Evolutionary conservation across 305 asterid species (phyloP).

Genomic region (Fraxinus dipetala): DNA sequence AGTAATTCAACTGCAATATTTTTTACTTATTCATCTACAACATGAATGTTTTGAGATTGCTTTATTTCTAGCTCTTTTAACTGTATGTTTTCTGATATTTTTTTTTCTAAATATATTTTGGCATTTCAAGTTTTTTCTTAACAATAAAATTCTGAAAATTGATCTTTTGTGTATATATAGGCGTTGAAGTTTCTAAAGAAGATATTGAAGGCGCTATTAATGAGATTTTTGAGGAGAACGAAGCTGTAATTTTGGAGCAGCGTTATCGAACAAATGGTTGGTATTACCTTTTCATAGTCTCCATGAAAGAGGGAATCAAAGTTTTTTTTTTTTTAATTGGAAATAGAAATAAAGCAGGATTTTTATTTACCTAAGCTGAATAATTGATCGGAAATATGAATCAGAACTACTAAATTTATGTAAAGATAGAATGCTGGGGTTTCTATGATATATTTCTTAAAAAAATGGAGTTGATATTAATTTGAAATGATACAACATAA

Average conservation of each 20-base stretch:
- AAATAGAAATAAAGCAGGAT: not conserved
- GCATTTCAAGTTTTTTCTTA: not conserved
- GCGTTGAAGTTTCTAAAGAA: conserved; percentile 72
- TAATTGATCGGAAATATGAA: not conserved
- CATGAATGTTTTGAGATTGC: not conserved
- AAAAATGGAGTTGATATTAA: not conserved
- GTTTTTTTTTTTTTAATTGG: not conserved
- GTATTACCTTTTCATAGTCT: conserved; percentile 27
- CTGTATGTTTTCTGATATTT: not conserved
- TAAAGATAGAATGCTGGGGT: not conserved
- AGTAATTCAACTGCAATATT: not conserved
- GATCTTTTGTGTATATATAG: conserved; percentile 35
- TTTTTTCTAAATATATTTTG: not conserved
- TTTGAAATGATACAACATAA: not conserved
- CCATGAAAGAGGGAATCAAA: not conserved
- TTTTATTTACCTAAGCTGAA: not conserved
- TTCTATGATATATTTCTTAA: not conserved
- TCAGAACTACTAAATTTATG: not conserved
- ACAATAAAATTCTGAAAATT: not conserved
- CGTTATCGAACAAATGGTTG: conserved; percentile 81
- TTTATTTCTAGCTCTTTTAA: not conserved
- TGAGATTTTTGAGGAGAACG: conserved; percentile 71
- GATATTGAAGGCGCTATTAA: conserved; percentile 58
- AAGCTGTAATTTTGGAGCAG: conserved; percentile 64
- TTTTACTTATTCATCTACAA: not conserved